Percentiles rank a stretch among this genome's conserved stretches.
phyloP scores from a whole-genome alignment of 2,329 filamentous ascomycete species.

The Venturia effusa region DNA sequence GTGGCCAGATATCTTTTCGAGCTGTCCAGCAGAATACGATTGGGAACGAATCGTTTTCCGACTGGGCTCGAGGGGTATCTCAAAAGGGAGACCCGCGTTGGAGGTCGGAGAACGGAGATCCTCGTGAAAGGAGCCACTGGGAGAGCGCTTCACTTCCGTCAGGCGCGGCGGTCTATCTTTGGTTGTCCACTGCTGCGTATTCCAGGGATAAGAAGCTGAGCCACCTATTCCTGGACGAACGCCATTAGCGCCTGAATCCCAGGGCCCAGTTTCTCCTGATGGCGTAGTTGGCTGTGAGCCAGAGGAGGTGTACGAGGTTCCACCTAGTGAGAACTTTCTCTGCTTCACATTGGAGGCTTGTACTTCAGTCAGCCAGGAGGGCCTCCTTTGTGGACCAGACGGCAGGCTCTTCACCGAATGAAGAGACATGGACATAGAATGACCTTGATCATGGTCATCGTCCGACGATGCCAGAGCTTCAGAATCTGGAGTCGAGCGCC shows the following conservation, averaged over 20 bases:
- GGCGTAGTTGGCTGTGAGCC: slow-evolving; percentile 75
- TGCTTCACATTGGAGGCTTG: slow-evolving; percentile 42
- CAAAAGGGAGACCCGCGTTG: slow-evolving; percentile 47
- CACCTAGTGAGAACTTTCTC: slow-evolving; percentile 65
- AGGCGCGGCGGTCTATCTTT: slow-evolving; percentile 15
- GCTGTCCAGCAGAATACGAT: slow-evolving; percentile 89
- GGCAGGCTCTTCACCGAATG: slow-evolving; percentile 11
- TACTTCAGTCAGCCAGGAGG: slow-evolving; percentile 82
- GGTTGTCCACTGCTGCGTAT: slow-evolving; percentile 21
- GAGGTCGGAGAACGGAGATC: slow-evolving; percentile 24
- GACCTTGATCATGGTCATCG: slow-evolving; percentile 12
- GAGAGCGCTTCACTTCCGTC: slow-evolving; percentile 10
- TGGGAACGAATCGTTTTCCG: slow-evolving; percentile 91
- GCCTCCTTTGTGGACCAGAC: slow-evolving; percentile 5
- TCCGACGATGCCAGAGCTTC: slow-evolving; percentile 13
- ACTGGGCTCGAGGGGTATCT: slow-evolving; percentile 79
- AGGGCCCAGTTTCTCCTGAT: slow-evolving; percentile 48
- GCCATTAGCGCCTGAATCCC: slow-evolving; percentile 28
- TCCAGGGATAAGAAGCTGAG: slow-evolving; percentile 32
- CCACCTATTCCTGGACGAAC: slow-evolving; percentile 27
- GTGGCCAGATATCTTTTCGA: slow-evolving; percentile 41
- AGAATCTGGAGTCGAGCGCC: slow-evolving; percentile 13
- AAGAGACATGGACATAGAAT: slow-evolving; percentile 11
- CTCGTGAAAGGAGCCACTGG: slow-evolving; percentile 4
- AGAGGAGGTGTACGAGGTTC: slow-evolving; percentile 54